phyloP scores from a whole-genome alignment of 805 yeast species.

The Barnettozyma botsteinii region DNA sequence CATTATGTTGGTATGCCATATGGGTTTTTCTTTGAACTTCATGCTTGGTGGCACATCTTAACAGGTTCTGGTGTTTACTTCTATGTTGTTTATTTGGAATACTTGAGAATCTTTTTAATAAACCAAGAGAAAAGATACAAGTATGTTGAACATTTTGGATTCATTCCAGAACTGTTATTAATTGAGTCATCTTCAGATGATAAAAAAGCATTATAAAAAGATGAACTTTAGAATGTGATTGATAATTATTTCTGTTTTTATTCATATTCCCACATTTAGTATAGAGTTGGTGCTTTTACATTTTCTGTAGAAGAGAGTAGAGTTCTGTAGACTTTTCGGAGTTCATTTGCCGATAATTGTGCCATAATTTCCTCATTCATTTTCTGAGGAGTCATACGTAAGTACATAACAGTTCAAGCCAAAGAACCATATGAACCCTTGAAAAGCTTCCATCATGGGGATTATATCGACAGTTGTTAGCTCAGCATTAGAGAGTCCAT shows the following conservation, averaged over 20 bases:
- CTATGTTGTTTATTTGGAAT: constrained; percentile 74
- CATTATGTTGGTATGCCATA: constrained; percentile 72
- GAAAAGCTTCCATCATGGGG: neutral
- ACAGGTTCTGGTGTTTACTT: constrained; percentile 86
- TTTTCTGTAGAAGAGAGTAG: too few relatives aligned
- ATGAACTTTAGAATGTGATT: neutral
- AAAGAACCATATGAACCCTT: neutral
- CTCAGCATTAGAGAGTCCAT: neutral
- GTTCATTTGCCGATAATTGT: too few relatives aligned
- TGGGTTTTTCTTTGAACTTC: constrained; percentile 84
- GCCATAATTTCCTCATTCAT: too few relatives aligned
- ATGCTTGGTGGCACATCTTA: constrained; percentile 95
- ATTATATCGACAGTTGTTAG: neutral
- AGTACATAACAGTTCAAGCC: too few relatives aligned
- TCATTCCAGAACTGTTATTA: constrained; percentile 43
- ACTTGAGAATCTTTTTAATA: constrained; percentile 60
- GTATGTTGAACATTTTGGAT: constrained; percentile 51
- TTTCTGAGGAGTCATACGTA: too few relatives aligned
- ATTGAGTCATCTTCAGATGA: too few relatives aligned
- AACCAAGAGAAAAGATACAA: constrained; percentile 51
- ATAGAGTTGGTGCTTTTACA: too few relatives aligned
- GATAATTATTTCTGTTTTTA: too few relatives aligned
- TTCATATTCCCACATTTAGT: too few relatives aligned
- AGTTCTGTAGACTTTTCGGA: too few relatives aligned
- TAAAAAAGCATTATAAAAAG: too few relatives aligned